Conservation (phyloP, 305 asterid species). For the Petunia hybrid region DNA sequence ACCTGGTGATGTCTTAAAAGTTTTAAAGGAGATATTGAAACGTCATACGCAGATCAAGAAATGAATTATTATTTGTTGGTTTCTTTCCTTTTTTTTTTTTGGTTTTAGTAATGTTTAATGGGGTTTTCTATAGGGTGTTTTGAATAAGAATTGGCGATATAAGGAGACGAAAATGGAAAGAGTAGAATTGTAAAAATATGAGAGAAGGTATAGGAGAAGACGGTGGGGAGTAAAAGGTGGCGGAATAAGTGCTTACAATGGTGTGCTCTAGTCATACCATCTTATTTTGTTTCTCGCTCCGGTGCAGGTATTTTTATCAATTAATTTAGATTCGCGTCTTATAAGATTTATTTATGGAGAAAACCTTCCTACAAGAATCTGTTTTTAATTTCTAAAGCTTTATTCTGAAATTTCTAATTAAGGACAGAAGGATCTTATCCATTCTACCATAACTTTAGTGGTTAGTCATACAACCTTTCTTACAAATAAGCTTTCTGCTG, state of each 20-base stretch:
- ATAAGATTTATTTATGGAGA: too few relatives aligned
- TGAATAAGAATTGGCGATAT: neutral
- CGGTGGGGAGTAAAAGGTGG: conserved; percentile 56
- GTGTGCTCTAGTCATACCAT: neutral
- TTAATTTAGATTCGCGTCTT: too few relatives aligned
- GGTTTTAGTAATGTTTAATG: neutral
- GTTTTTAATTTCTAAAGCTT: too few relatives aligned
- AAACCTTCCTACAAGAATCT: too few relatives aligned
- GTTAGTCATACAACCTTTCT: too few relatives aligned
- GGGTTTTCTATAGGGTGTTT: neutral
- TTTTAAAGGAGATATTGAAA: neutral
- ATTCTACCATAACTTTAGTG: too few relatives aligned
- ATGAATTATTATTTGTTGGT: neutral
- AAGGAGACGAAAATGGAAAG: conserved; percentile 3
- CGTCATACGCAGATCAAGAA: neutral
- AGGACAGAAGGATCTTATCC: too few relatives aligned
- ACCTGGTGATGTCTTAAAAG: conserved; percentile 28
- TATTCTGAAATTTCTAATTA: too few relatives aligned
- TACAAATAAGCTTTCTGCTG: too few relatives aligned
- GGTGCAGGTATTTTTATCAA: too few relatives aligned
- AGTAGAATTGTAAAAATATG: conserved; percentile 4
- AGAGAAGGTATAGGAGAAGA: conserved; percentile 28
- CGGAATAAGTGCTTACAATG: conserved; percentile 25
- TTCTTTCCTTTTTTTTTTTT: neutral
- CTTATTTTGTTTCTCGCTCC: too few relatives aligned